Percentiles rank a stretch among this genome's conserved stretches.
Evolutionary conservation across 176 grass and related monocot species (phyloP).

Genomic region (Elaeis guineensis): DNA sequence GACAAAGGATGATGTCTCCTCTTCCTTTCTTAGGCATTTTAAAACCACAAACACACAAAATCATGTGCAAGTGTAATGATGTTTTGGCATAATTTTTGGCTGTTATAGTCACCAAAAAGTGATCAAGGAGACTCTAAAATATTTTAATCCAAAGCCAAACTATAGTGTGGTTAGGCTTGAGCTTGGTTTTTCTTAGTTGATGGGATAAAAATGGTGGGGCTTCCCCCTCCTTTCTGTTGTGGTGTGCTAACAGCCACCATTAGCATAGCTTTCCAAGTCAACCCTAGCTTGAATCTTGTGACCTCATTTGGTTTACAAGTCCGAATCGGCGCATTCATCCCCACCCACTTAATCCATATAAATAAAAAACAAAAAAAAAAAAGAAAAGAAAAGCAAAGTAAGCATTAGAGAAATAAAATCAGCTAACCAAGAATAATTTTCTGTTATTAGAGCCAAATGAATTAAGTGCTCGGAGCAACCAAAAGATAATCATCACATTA

Average conservation of each 20-base stretch:
- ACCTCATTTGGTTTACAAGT: conserved; percentile 16
- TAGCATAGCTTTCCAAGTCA: conserved; percentile 21
- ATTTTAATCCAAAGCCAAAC: conserved; percentile 2
- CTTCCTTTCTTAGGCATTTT: too few species aligned
- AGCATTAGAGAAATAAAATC: conserved; percentile 8
- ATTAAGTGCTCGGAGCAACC: too few species aligned
- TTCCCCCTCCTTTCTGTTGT: neutral
- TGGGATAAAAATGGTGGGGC: conserved; percentile 17
- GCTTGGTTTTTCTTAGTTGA: conserved; percentile 16
- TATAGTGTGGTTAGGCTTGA: conserved; percentile 29
- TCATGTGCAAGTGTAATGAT: too few species aligned
- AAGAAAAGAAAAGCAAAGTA: neutral
- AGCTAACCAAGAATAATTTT: conserved; percentile 19
- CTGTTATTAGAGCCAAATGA: too few species aligned
- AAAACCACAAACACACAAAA: too few species aligned
- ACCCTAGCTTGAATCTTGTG: conserved; percentile 14
- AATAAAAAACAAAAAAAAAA: neutral
- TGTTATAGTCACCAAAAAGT: conserved; percentile 16
- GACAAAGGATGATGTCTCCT: too few species aligned
- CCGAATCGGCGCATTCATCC: conserved; percentile 16
- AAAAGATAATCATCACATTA: too few species aligned
- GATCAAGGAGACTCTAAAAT: too few species aligned
- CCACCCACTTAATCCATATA: conserved; percentile 4
- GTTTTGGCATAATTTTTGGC: neutral
- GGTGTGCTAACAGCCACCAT: conserved; percentile 24